Conservation (phyloP, 164 flowering plant species). For the Sedum album region DNA sequence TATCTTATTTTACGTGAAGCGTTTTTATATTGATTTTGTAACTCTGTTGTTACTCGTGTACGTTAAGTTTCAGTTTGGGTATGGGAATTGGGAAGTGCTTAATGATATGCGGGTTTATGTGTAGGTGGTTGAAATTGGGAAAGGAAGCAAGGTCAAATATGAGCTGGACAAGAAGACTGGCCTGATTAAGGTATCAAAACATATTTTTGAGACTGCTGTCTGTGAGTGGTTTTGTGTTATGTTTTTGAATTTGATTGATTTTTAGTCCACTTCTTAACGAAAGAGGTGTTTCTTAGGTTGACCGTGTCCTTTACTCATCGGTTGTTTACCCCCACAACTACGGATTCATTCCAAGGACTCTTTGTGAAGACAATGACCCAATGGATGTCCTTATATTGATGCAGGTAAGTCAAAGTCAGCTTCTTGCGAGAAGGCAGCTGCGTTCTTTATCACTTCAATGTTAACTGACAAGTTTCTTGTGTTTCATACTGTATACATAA, state of each 20-base stretch:
- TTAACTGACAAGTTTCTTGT: no score
- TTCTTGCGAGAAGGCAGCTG: no score
- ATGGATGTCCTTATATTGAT: conserved; percentile 83
- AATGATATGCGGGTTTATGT: conserved; percentile 6
- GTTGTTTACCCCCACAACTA: conserved; percentile 94
- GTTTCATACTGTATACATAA: no score
- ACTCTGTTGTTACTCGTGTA: neutral
- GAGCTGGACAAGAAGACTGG: conserved; percentile 84
- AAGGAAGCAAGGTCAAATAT: conserved; percentile 89
- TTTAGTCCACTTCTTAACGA: neutral
- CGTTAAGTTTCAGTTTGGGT: neutral
- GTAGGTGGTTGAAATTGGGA: conserved; percentile 83
- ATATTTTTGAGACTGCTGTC: neutral
- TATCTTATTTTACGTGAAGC: conserved; percentile 1
- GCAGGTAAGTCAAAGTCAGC: conserved; percentile 87
- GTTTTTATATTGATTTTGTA: neutral
- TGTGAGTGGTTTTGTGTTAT: no score
- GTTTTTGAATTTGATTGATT: no score
- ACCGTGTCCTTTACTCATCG: conserved; percentile 85
- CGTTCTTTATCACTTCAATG: no score
- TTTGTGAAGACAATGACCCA: conserved; percentile 90
- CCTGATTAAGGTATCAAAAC: conserved; percentile 49
- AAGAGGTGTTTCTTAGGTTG: conserved; percentile 36
- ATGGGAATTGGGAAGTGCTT: neutral
- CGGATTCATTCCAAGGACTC: conserved; percentile 81